Evolutionary conservation across 805 yeast species (phyloP).

Genomic region (Candida germanica): DNA sequence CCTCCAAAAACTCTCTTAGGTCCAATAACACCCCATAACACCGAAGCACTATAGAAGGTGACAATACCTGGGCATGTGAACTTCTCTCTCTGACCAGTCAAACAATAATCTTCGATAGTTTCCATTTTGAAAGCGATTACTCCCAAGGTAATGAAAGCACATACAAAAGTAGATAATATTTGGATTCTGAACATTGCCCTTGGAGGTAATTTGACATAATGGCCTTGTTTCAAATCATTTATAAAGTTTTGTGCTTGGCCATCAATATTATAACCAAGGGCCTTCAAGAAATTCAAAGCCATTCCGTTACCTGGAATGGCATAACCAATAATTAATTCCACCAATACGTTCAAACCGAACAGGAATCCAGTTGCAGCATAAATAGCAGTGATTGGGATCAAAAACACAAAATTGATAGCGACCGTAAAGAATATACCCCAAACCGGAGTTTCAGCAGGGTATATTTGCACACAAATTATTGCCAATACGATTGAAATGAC

Average conservation of each 20-base stretch:
- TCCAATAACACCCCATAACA: conserved; percentile 66
- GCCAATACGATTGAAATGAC: conserved; percentile 26
- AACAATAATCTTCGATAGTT: conserved; percentile 35
- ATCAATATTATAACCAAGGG: conserved; percentile 54
- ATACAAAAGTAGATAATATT: conserved; percentile 19
- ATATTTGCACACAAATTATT: conserved; percentile 27
- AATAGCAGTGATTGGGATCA: conserved; percentile 26
- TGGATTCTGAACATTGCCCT: conserved; percentile 47
- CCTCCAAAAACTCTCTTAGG: conserved; percentile 32
- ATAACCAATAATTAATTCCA: conserved; percentile 33
- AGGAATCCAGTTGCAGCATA: conserved; percentile 26
- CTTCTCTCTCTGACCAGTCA: conserved; percentile 34
- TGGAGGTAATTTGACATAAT: conserved; percentile 59
- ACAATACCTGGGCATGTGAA: conserved; percentile 36
- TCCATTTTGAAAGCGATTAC: conserved; percentile 26
- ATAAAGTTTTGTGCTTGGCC: conserved; percentile 54
- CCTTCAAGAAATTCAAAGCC: conserved; percentile 48
- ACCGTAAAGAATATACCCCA: conserved; percentile 32
- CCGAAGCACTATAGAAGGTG: conserved; percentile 49
- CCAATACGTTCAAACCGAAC: conserved; percentile 32
- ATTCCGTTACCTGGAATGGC: conserved; percentile 33
- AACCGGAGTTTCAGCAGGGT: conserved; percentile 32
- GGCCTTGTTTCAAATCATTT: conserved; percentile 58
- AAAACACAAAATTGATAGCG: conserved; percentile 18
- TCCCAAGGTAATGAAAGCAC: conserved; percentile 22